Conservation (phyloP, 1,284 basidiomycete species). For the Ganoderma boninense region DNA sequence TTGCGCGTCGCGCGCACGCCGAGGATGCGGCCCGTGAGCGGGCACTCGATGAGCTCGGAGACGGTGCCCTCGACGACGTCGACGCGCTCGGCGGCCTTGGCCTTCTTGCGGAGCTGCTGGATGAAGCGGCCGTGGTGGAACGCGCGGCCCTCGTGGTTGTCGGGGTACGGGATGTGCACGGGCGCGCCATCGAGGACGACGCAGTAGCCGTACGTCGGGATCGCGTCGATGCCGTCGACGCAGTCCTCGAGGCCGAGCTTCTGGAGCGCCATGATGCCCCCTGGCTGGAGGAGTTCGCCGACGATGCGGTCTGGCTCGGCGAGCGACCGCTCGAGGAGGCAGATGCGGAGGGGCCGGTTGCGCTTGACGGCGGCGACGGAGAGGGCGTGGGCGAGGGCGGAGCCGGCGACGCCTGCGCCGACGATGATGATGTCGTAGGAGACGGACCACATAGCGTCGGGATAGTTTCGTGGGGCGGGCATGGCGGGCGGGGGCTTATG, state of each 20-base stretch:
- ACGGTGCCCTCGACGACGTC: constrained; percentile 87
- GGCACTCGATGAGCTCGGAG: constrained; percentile 74
- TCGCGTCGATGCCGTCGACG: constrained; percentile 89
- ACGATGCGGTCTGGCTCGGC: constrained; percentile 96
- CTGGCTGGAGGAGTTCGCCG: constrained; percentile 96
- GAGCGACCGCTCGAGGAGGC: constrained; percentile 88
- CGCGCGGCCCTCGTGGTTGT: constrained; percentile 73
- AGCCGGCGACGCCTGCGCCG: constrained; percentile 90
- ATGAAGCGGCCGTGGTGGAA: constrained; percentile 98
- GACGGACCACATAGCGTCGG: constrained; percentile 29
- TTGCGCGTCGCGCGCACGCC: constrained; percentile 68
- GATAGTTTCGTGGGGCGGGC: constrained; percentile 6
- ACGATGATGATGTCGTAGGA: constrained; percentile 85
- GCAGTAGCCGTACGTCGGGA: constrained; percentile 89
- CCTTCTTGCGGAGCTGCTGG: constrained; percentile 78
- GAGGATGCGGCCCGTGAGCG: constrained; percentile 62
- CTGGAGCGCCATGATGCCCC: constrained; percentile 83
- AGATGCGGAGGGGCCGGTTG: constrained; percentile 73
- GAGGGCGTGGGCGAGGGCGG: constrained; percentile 77
- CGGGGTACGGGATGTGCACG: constrained; percentile 92
- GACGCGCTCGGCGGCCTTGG: constrained; percentile 65
- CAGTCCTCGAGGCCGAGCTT: constrained; percentile 81
- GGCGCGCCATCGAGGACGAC: constrained; percentile 74
- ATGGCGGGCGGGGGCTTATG: constrained; percentile 18
- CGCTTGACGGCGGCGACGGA: constrained; percentile 56